Base-by-base conservation (phyloP, 2,329 filamentous ascomycete genomes). In the Cyclaneusma minus region DNA sequence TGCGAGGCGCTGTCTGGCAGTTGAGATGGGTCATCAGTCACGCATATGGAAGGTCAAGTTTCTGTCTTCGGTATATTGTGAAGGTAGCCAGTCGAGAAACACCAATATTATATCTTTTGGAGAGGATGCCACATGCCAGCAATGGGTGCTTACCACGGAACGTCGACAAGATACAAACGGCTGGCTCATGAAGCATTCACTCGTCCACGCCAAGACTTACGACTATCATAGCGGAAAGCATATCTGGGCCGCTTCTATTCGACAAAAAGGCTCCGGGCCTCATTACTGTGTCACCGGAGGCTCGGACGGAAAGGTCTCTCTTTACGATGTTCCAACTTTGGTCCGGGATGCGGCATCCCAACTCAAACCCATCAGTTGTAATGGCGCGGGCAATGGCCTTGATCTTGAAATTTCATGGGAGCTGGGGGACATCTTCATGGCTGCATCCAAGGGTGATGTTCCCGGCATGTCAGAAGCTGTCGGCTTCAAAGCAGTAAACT, bases 31-130 rank as follows among this genome's bases (percentile, higher is more conserved):
- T 0, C 89, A 98, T 50, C 54, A 66, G 3, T 92, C 87, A 6
- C 69, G 89, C 31, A 92, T 98, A 37, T 98, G 89, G 89, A 67
- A 71, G 23, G 70, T 93, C 6, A 64, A 66, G 29, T 89, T 94
- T 37, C 52, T 72, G 1, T 42, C 14, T 30, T 37, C 8, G 0
- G 31, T 26, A 9, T 16, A 34, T 15, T 13, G 13, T 24, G 9
- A 20, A n/a, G 21, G 10, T 18, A 28, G 17, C 27, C 12, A 23
- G 10, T 32, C 29, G 3, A 28, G 45, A 6, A 34, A 40, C 2
- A 30, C 75, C 11, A 59, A 57, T 7, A 42, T 92, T 1, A 62
- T 82, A 21, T 92, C 87, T 0, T 79, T 84, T 38, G 83, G 85
- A 7, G 85, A 94, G 51, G 85, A 94, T 50, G 68, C 77, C 6